phyloP scores from a whole-genome alignment of 2,329 filamentous ascomycete genomes.

The Aspergillus pseudoglaucus region DNA sequence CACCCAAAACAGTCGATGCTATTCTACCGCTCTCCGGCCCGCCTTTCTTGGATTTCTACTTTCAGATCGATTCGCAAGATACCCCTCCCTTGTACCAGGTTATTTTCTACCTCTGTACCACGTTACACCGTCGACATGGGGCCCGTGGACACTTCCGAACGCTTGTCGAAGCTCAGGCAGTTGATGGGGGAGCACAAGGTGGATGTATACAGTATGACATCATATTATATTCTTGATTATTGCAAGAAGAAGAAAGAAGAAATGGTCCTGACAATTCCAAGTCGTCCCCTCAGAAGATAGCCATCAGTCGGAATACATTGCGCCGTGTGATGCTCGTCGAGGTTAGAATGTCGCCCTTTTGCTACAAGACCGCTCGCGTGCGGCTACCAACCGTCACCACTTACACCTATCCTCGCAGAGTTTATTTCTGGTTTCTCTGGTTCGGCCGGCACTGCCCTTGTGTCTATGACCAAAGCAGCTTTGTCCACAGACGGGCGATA shows the following conservation, averaged over 20 bases:
- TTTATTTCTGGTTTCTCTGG: constrained; percentile 93
- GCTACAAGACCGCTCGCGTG: background rate
- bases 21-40: constrained; percentile 24
- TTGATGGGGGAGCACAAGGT: constrained; percentile 83
- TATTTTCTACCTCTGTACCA: constrained; percentile 33
- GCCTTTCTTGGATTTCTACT: constrained; percentile 22
- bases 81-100: constrained; percentile 23
- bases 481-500: constrained; percentile 94
- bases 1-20: constrained; percentile 23
- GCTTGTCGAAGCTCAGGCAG: constrained; percentile 68
- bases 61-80: constrained; percentile 21
- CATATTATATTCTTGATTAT: constrained; percentile 10
- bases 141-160: constrained; percentile 68
- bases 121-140: constrained; percentile 57
- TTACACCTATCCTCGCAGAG: constrained; percentile 39
- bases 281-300: constrained; percentile 96
- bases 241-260: constrained; percentile 4
- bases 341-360: constrained; percentile 35
- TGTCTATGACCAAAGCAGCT: constrained; percentile 79
- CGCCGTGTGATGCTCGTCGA: constrained; percentile 85
- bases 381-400: constrained; percentile 4
- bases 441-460: constrained; percentile 85
- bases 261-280: constrained; percentile 41
- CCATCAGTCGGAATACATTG: constrained; percentile 97
- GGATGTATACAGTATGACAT: constrained; percentile 75